Percentiles rank a stretch among this genome's conserved stretches.
Conservation (phyloP, 1,284 basidiomycete species). For the Trametes polyzona region DNA sequence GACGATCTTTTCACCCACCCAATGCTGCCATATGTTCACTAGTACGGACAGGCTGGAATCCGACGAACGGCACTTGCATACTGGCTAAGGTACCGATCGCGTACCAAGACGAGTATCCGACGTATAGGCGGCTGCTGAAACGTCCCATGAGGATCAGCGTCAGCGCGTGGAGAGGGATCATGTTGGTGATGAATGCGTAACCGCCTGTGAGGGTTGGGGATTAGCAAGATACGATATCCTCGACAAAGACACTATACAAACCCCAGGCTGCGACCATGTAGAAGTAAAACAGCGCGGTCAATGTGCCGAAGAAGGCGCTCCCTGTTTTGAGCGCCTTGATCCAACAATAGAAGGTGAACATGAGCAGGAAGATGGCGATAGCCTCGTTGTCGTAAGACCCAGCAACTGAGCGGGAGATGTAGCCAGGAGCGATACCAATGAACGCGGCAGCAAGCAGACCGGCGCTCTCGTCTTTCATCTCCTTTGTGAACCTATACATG, state of each 20-base stretch:
- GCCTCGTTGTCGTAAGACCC: slow-evolving; percentile 99
- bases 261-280: slow-evolving; percentile 99
- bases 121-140: slow-evolving; percentile 90
- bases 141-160: slow-evolving; percentile 97
- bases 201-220: slow-evolving; percentile 59
- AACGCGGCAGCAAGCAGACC: slow-evolving; percentile 98
- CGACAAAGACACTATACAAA: slow-evolving; percentile 37
- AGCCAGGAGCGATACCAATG: slow-evolving; percentile 97
- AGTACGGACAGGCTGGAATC: slow-evolving; percentile 97
- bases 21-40: slow-evolving; percentile 99
- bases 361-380: slow-evolving; percentile 99
- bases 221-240: background rate
- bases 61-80: slow-evolving; percentile 99
- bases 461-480: slow-evolving; percentile 93
- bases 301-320: slow-evolving; percentile 88
- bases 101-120: slow-evolving; percentile 97
- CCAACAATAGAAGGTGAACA: slow-evolving; percentile 99
- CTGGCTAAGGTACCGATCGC: slow-evolving; percentile 95
- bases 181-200: slow-evolving; percentile 99
- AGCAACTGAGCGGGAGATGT: slow-evolving; percentile 98
- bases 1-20: slow-evolving; percentile 48
- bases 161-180: slow-evolving; percentile 96
- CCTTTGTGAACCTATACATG: slow-evolving; percentile 80
- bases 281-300: slow-evolving; percentile 96
- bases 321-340: slow-evolving; percentile 96